These are phyloP conservation scores for Pholiota conissans DNA, from an alignment of 768 basidiomycete genomes.

Conservation along the genomic window DNA sequence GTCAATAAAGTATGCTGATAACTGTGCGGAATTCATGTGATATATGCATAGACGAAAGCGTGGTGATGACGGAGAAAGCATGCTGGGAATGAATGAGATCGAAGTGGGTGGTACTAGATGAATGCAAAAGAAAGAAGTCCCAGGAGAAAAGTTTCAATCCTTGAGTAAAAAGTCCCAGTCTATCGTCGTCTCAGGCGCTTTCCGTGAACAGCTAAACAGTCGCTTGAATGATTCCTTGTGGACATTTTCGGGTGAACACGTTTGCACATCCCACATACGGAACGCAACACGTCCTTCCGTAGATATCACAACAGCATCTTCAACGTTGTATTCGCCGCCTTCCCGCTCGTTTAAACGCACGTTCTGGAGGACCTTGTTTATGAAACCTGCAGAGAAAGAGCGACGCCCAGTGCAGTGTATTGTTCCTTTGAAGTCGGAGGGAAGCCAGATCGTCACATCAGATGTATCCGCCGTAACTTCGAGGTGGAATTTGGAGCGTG, in stretches of 20 bases:
- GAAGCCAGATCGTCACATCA: conserved; percentile 74
- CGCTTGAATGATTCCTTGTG: conserved; percentile 65
- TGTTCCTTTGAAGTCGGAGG: conserved; percentile 75
- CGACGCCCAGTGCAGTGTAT: conserved; percentile 56
- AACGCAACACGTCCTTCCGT: conserved; percentile 66
- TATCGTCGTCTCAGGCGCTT: conserved; percentile 53
- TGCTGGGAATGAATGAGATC: conserved; percentile 9
- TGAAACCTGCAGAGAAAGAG: conserved; percentile 69
- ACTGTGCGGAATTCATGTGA: conserved; percentile 11
- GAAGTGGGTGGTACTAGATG: conserved; percentile 4
- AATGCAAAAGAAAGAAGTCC: conserved; percentile 13
- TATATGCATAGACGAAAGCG: conserved; percentile 9
- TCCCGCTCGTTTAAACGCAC: conserved; percentile 45
- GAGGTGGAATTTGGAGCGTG: conserved; percentile 58
- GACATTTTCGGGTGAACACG: conserved; percentile 59
- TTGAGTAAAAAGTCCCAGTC: conserved; percentile 84
- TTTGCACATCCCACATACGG: conserved; percentile 79
- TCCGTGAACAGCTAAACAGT: conserved; percentile 59
- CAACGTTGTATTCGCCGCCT: conserved; percentile 33
- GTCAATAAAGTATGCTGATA: conserved; percentile 15
- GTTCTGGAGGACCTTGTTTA: conserved; percentile 63
- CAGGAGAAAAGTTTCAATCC: conserved; percentile 36
- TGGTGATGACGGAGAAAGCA: conserved; percentile 5
- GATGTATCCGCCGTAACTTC: conserved; percentile 66
- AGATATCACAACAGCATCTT: conserved; percentile 63